phyloP scores from a whole-genome alignment of 768 basidiomycete genomes.

The Lactarius tabidus region DNA sequence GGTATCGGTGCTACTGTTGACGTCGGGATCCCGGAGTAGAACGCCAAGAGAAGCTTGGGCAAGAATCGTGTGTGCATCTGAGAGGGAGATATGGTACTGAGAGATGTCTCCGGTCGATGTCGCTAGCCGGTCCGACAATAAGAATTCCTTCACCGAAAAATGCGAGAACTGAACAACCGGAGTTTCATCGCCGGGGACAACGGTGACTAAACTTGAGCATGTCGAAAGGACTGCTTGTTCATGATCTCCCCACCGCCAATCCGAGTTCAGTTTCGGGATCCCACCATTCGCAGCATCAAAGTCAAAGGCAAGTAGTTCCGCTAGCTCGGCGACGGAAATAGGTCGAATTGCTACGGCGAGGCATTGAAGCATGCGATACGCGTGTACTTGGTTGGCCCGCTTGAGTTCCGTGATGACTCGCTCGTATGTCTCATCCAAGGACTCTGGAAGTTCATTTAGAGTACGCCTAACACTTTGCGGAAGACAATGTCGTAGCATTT shows the following conservation, averaged over 20 bases:
- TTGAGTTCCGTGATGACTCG: no score
- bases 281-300: background rate
- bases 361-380: no score
- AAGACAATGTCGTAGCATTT: no score
- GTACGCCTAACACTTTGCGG: no score
- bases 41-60: background rate
- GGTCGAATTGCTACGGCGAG: no score
- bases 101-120: background rate
- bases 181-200: background rate
- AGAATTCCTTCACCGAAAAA: background rate
- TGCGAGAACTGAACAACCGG: background rate
- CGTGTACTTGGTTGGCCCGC: no score
- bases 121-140: background rate
- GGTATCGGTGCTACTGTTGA: background rate
- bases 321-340: no score
- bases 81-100: background rate
- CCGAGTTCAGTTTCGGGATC: background rate
- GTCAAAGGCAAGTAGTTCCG: background rate
- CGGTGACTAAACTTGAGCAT: background rate
- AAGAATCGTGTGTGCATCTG: background rate
- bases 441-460: no score
- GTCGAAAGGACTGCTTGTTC: background rate
- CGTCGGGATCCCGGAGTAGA: background rate
- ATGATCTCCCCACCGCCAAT: background rate
- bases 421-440: no score